Percentiles rank a stretch among this genome's conserved stretches.
Evolutionary conservation across 2,329 filamentous ascomycete species (phyloP).

Genomic region (Cryoendolithus antarcticus): DNA sequence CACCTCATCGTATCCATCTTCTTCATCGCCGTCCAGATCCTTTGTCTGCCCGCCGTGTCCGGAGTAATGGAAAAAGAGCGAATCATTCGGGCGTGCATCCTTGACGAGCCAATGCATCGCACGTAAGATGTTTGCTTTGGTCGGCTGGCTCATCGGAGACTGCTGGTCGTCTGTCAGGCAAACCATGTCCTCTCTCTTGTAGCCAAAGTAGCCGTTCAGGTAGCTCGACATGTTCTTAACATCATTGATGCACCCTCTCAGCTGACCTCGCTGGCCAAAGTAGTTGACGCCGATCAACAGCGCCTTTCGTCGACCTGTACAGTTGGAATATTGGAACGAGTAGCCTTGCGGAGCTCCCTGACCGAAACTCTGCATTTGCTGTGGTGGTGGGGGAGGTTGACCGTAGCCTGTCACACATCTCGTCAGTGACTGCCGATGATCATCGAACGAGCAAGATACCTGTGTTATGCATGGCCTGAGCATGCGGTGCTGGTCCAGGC

Average conservation of each 20-base stretch:
- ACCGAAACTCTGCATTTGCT: constrained; percentile 53
- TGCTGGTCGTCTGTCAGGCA: constrained; percentile 93
- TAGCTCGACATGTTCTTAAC: constrained; percentile 95
- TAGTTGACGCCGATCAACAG: constrained; percentile 94
- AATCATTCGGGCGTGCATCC: constrained; percentile 83
- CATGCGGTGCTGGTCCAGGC: constrained; percentile 31
- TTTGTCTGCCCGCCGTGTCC: constrained; percentile 74
- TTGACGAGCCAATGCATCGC: constrained; percentile 98
- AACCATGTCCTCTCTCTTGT: constrained; percentile 94
- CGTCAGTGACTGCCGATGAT: constrained; percentile 29
- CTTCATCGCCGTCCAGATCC: constrained; percentile 67
- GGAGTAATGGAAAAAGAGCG: constrained; percentile 95
- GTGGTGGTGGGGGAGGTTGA: constrained; percentile 21
- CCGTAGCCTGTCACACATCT: constrained; percentile 29
- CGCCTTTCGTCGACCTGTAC: constrained; percentile 78
- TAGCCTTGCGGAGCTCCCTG: constrained; percentile 69
- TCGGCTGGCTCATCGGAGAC: constrained; percentile 93
- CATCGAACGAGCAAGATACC: constrained; percentile 21
- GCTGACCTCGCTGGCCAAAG: constrained; percentile 80
- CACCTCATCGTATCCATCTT: constrained; percentile 71
- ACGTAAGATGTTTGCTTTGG: constrained; percentile 84
- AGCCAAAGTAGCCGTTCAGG: constrained; percentile 77
- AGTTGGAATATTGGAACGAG: constrained; percentile 81
- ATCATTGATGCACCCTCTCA: constrained; percentile 92
- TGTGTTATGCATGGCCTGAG: constrained; percentile 15